These are phyloP conservation scores for Plasmodium ovale DNA, from an alignment of 169 alveolate genomes.

Conservation along the genomic window DNA sequence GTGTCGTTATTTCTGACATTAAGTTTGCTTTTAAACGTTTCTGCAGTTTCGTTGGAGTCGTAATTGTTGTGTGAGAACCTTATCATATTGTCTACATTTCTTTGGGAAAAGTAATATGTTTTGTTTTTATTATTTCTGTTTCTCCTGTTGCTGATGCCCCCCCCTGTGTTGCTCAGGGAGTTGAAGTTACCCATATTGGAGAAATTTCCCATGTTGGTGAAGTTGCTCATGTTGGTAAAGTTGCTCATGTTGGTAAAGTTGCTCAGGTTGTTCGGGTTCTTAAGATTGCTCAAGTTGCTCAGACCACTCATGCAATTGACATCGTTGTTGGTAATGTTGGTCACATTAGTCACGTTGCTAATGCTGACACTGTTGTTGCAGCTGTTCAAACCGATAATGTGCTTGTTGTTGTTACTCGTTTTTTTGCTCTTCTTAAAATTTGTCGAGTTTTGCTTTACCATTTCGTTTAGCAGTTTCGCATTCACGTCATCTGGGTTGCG, in stretches of 20 bases:
- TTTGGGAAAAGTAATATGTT: conserved; percentile 21
- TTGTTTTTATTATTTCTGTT: conserved; percentile 43
- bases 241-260: not conserved
- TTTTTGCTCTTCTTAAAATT: conserved; percentile 48
- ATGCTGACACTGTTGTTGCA: not conserved
- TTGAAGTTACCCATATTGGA: conserved; percentile 2
- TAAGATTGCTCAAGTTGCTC: conserved; percentile 1
- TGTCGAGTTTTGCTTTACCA: conserved; percentile 58
- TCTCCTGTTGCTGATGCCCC: conserved; percentile 2
- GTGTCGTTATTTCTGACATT: conserved; percentile 19
- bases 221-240: not conserved
- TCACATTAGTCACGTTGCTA: not conserved
- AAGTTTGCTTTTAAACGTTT: conserved; percentile 34
- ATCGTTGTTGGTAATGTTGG: conserved; percentile 9
- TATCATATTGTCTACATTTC: conserved; percentile 25
- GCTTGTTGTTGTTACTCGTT: conserved; percentile 21
- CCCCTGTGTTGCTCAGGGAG: conserved; percentile 2
- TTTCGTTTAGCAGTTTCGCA: conserved; percentile 60
- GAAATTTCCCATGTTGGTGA: conserved; percentile 2
- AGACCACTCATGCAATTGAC: not conserved
- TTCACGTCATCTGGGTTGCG: conserved; percentile 74
- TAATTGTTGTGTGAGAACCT: conserved; percentile 15
- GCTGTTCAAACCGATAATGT: not conserved
- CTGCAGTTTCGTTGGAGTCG: conserved; percentile 61
- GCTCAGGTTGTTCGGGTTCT: not conserved